Conservation (phyloP, 331 rosid species). For the Malus hybrid region DNA sequence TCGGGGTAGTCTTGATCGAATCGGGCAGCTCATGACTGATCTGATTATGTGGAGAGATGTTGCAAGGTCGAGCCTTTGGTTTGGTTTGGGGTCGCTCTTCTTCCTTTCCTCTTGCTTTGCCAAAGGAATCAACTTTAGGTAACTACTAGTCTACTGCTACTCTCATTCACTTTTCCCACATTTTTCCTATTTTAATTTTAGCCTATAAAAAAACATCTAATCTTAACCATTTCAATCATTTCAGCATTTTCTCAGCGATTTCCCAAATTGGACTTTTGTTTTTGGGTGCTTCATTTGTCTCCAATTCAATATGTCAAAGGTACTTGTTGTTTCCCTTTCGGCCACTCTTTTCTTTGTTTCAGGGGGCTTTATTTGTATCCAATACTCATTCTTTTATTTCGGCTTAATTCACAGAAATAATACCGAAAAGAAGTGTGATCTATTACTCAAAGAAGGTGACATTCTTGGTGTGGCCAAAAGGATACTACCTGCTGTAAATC, state of each 20-base stretch:
- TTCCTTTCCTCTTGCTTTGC: slow-evolving; percentile 69
- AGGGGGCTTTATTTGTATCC: too few relatives aligned
- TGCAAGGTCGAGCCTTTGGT: slow-evolving; percentile 78
- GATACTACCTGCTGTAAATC: slow-evolving; percentile 60
- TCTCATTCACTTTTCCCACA: neutral
- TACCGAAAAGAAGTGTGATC: slow-evolving; percentile 24
- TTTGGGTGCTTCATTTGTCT: slow-evolving; percentile 61
- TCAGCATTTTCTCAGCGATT: slow-evolving; percentile 62
- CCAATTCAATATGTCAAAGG: slow-evolving; percentile 57
- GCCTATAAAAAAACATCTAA: neutral
- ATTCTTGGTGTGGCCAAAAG: slow-evolving; percentile 50
- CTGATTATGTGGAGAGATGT: slow-evolving; percentile 83
- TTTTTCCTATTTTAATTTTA: neutral
- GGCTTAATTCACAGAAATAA: slow-evolving; percentile 32
- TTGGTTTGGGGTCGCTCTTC: slow-evolving; percentile 63
- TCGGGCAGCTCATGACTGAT: slow-evolving; percentile 50
- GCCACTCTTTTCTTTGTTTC: too few relatives aligned
- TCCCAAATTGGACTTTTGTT: slow-evolving; percentile 61
- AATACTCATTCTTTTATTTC: too few relatives aligned
- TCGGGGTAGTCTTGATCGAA: slow-evolving; percentile 39
- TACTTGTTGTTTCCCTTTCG: slow-evolving; percentile 7
- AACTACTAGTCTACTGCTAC: neutral
- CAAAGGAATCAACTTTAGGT: slow-evolving; percentile 53
- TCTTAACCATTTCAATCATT: neutral
- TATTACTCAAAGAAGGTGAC: slow-evolving; percentile 66